These are phyloP conservation scores for Emericellopsis atlantica DNA, from an alignment of 2,329 filamentous ascomycete genomes.

Conservation along the genomic window DNA sequence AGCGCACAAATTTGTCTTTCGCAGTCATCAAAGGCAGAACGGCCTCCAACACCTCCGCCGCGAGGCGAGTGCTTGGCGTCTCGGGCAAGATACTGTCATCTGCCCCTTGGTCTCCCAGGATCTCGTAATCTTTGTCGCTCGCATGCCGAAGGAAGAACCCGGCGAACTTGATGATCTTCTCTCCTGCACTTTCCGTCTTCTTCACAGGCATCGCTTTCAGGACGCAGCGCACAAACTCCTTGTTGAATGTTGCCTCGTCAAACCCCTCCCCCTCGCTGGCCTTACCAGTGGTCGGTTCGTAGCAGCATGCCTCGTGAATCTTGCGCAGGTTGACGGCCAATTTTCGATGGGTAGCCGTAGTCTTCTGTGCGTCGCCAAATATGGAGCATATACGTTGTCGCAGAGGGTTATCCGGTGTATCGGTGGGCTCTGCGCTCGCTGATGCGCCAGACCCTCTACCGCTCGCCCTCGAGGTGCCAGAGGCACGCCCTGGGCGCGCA, in stretches of 20 bases:
- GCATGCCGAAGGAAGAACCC: slow-evolving; percentile 73
- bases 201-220: slow-evolving; percentile 74
- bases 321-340: slow-evolving; percentile 79
- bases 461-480: slow-evolving; percentile 22
- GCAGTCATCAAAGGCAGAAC: slow-evolving; percentile 65
- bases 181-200: slow-evolving; percentile 81
- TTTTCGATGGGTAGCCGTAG: slow-evolving; percentile 82
- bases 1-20: slow-evolving; percentile 90
- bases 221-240: slow-evolving; percentile 73
- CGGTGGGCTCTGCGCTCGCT: slow-evolving; percentile 54
- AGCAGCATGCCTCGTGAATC: slow-evolving; percentile 75
- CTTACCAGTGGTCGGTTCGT: slow-evolving; percentile 42
- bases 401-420: slow-evolving; percentile 57
- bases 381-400: slow-evolving; percentile 61
- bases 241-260: slow-evolving; percentile 77
- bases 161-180: slow-evolving; percentile 74
- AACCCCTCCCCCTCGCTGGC: slow-evolving; percentile 50
- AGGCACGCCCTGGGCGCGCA: slow-evolving; percentile 30
- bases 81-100: slow-evolving; percentile 63
- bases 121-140: slow-evolving; percentile 57
- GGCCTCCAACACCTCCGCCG: slow-evolving; percentile 58
- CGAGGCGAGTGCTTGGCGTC: slow-evolving; percentile 73
- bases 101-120: slow-evolving; percentile 51
- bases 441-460: slow-evolving; percentile 30
- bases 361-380: slow-evolving; percentile 75